Base-by-base conservation (phyloP, 257 asterid genomes). In the Solanum lycopersicoides region DNA sequence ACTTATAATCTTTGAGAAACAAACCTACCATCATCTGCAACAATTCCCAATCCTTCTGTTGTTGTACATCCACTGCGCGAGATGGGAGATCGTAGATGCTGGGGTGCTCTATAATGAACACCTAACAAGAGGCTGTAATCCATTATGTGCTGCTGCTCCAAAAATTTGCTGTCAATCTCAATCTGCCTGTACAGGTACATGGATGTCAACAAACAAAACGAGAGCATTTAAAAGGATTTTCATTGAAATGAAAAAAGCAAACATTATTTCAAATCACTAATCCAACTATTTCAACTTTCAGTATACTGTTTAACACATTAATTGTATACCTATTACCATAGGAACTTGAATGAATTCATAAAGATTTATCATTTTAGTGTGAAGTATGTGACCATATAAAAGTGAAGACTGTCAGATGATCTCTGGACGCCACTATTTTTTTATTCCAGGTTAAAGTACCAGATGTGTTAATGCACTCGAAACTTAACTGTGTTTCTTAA, bases 51-150 rank as follows among this genome's bases (percentile, higher is more conserved):
- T 87, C 94, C 98, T 88, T 93, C 98, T 5, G 87, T 91, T 0
- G 91, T 89, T 86, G 90, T 88, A 85, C 89, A 94, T 76, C 82
- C 90, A 90, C 93, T 92, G 72, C 87, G 79, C 32, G 98, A 90
- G 93, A 91, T 88, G 73, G 89, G 92, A 82, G 98, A 92, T 53
- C 92, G 95, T 44, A 95, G 93, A 88, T 95, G 98, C 87, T 94
- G 99, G 20, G 98, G 99, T 53, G 98, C 99, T 71, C 99, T 93
- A 89, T 97, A 95, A 89, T 95, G 98, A 86, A 97, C 99, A 69
- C 99, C 99, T 34, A 97, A 93, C 92, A 95, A 90, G 85, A 95
- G 94, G 93, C 99, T 97, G 91, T 97, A 97, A 91, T 97, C 99
- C 99, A 97, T 97, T 88, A 97, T 97, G 92, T 93, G 91, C 91